Conservation (phyloP, 129 eudicot species). For the Flaveria bidentis region DNA sequence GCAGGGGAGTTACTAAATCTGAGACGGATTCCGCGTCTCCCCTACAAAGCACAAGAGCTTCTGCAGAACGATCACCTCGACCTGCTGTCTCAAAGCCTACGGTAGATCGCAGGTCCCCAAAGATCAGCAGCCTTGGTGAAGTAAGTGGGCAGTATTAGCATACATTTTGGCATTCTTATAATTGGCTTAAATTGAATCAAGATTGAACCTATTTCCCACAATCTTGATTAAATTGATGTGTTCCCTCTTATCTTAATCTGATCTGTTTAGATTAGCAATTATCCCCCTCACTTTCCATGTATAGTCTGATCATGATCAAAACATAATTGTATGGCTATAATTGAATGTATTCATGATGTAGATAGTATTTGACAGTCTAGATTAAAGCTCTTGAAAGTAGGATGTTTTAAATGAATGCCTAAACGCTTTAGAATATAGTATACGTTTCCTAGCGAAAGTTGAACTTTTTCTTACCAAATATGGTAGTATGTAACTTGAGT, state of each 20-base stretch:
- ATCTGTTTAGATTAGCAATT: too few relatives aligned
- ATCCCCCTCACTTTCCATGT: neutral
- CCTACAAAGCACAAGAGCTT: slow-evolving; percentile 48
- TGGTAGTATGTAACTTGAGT: neutral
- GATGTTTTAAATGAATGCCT: too few relatives aligned
- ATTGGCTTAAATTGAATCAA: too few relatives aligned
- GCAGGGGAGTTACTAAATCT: slow-evolving; percentile 54
- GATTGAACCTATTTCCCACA: too few relatives aligned
- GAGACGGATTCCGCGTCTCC: slow-evolving; percentile 72
- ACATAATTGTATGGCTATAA: neutral
- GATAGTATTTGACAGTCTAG: neutral
- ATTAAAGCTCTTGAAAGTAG: neutral
- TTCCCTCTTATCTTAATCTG: too few relatives aligned
- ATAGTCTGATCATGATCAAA: neutral
- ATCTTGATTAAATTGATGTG: too few relatives aligned
- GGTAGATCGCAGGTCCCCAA: slow-evolving; percentile 60
- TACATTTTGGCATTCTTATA: too few relatives aligned
- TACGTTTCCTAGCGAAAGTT: neutral
- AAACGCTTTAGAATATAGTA: neutral
- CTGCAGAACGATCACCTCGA: slow-evolving; percentile 73
- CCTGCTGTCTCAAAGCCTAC: slow-evolving; percentile 64
- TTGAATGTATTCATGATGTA: neutral
- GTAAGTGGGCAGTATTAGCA: slow-evolving; percentile 45
- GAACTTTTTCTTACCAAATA: neutral
- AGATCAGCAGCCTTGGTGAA: slow-evolving; percentile 61